A percentile compares a stretch with the other conserved stretches of the same genome.
phyloP scores from a whole-genome alignment of 2,329 filamentous ascomycete genomes.

The Sclerotinia trifoliorum region DNA sequence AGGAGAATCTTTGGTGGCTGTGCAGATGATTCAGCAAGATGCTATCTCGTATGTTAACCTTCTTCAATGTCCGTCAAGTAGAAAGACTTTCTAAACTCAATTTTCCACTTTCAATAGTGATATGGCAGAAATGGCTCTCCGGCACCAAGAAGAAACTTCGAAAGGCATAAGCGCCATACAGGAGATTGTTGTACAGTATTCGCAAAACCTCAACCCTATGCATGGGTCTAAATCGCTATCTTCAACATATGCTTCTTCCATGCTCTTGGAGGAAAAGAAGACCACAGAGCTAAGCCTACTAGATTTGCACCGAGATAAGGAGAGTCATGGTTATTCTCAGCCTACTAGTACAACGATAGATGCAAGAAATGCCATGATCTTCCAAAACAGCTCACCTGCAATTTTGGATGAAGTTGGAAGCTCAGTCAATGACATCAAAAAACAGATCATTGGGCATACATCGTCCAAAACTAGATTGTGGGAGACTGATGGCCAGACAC shows the following conservation, averaged over 20 bases:
- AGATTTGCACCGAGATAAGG: not conserved
- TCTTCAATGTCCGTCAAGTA: not conserved
- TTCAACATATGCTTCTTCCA: too few relatives aligned
- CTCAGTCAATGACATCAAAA: not conserved
- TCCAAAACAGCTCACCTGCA: not conserved
- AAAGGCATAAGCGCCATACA: constrained; percentile 4
- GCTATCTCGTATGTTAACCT: not conserved
- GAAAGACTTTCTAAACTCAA: not conserved
- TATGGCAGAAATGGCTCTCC: not conserved
- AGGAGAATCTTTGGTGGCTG: not conserved
- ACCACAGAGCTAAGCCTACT: not conserved
- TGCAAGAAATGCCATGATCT: not conserved
- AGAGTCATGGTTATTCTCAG: not conserved
- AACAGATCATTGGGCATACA: not conserved
- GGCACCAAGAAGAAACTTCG: constrained; percentile 3
- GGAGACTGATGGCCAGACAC: not conserved
- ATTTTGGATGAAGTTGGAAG: not conserved
- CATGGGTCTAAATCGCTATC: not conserved
- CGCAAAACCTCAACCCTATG: not conserved
- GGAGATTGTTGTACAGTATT: not conserved
- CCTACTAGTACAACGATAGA: not conserved
- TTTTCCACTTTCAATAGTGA: not conserved
- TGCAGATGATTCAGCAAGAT: constrained; percentile 1
- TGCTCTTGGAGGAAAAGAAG: not conserved
- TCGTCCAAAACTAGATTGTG: not conserved